These are phyloP conservation scores for Diversispora eburnea DNA, from an alignment of 192 early-diverging fungal genomes.

Conservation along the genomic window DNA sequence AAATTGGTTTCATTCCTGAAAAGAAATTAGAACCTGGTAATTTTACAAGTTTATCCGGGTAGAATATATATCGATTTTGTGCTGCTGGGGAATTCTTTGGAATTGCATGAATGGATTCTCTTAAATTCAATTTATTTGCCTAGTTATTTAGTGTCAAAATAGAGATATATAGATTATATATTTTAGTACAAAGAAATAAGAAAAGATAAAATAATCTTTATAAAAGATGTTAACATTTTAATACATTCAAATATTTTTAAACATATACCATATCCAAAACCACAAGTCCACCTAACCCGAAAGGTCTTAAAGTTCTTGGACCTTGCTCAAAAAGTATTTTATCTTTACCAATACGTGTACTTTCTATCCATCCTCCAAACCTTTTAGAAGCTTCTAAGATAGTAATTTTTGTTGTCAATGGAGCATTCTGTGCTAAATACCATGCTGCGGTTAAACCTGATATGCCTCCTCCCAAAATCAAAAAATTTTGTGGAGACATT, in stretches of 20 bases:
- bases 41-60: constrained; percentile 62
- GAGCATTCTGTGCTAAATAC: constrained; percentile 56
- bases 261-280: constrained; percentile 71
- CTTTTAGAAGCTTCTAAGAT: constrained; percentile 69
- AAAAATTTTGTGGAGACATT: constrained; percentile 35
- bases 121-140: constrained; percentile 64
- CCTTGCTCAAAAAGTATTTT: constrained; percentile 71
- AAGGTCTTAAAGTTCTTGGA: constrained; percentile 78
- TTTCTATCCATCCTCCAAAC: constrained; percentile 85
- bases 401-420: constrained; percentile 52
- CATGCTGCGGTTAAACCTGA: constrained; percentile 82
- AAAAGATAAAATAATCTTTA: neutral
- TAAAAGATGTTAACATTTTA: neutral
- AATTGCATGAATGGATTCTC: constrained; percentile 53
- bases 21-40: constrained; percentile 43
- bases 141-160: constrained; percentile 13
- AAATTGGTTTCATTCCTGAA: constrained; percentile 17
- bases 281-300: constrained; percentile 61
- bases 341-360: constrained; percentile 45
- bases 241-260: too few species aligned
- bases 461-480: constrained; percentile 91
- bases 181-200: neutral
- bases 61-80: constrained; percentile 80
- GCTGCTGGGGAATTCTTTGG: constrained; percentile 67
- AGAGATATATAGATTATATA: neutral